These are phyloP conservation scores for Penicillium waksmanii DNA, from an alignment of 495 filamentous ascomycete genomes.

Conservation along the genomic window DNA sequence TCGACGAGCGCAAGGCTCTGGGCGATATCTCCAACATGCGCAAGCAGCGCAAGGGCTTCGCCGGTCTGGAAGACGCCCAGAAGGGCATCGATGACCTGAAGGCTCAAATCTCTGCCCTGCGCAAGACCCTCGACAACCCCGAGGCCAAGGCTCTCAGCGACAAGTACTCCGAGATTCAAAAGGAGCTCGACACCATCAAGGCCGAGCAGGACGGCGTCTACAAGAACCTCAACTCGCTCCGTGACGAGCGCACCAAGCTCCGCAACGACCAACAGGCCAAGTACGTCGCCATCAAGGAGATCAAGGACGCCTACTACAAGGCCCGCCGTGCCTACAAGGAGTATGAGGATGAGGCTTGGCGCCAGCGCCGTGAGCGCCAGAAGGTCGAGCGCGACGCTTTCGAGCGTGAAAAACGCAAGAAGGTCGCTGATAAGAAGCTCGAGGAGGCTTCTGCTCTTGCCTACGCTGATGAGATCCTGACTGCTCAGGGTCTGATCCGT, in stretches of 20 bases:
- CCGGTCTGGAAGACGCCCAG: constrained; percentile 76
- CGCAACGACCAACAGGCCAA: constrained; percentile 83
- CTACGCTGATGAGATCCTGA: constrained; percentile 87
- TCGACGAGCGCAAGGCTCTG: constrained; percentile 95
- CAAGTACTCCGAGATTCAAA: constrained; percentile 76
- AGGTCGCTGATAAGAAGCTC: constrained; percentile 79
- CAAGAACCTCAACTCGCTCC: constrained; percentile 82
- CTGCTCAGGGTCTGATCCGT: constrained; percentile 80
- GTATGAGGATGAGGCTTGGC: constrained; percentile 78
- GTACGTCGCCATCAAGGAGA: constrained; percentile 72
- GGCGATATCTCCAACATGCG: constrained; percentile 77
- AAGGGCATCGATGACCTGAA: constrained; percentile 84
- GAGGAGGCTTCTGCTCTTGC: constrained; percentile 89
- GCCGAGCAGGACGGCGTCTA: constrained; percentile 85
- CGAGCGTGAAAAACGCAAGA: constrained; percentile 73
- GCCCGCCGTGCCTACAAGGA: constrained; percentile 74
- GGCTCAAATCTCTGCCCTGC: constrained; percentile 80
- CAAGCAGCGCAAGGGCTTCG: constrained; percentile 89
- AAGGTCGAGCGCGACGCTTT: constrained; percentile 77
- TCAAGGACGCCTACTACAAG: constrained; percentile 85
- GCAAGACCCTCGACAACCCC: constrained; percentile 87
- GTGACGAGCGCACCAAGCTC: constrained; percentile 85
- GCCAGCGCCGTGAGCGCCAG: constrained; percentile 74
- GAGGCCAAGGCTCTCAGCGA: constrained; percentile 86
- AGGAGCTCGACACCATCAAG: constrained; percentile 86